A percentile compares a stretch with the other conserved stretches of the same genome.
phyloP scores from a whole-genome alignment of 441 rosid species.

The Pelargonium myrrhifolium region DNA sequence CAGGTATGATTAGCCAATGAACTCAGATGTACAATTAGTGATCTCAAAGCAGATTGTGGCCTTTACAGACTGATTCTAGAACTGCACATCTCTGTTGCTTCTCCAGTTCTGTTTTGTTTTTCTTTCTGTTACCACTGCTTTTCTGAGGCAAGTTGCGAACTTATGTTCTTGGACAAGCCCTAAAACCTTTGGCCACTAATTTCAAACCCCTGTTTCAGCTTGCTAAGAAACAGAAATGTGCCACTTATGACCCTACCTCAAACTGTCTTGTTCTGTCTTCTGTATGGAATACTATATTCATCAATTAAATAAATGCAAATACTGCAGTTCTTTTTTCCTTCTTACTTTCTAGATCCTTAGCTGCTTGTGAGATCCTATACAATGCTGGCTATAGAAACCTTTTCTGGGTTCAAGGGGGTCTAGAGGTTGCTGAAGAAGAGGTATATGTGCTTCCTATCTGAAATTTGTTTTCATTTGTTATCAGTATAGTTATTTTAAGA shows the following conservation, averaged over 20 bases:
- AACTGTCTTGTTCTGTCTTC: background rate
- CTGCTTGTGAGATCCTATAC: conserved; percentile 73
- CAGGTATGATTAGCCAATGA: background rate
- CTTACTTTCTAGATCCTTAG: conserved; percentile 59
- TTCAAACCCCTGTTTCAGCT: background rate
- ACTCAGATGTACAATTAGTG: background rate
- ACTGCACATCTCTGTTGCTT: background rate
- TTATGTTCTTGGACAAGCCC: background rate
- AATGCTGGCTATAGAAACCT: conserved; percentile 75
- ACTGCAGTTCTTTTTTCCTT: background rate
- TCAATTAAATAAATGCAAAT: background rate
- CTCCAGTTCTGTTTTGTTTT: background rate
- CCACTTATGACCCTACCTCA: background rate
- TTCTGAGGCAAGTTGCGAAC: background rate
- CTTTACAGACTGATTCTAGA: conserved; percentile 1
- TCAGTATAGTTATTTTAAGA: conserved; percentile 12
- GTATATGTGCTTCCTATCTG: conserved; percentile 26
- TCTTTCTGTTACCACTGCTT: too few species aligned
- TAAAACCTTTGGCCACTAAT: background rate
- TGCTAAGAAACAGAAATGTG: background rate
- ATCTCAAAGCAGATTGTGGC: background rate
- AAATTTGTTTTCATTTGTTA: conserved; percentile 5
- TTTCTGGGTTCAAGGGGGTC: conserved; percentile 91
- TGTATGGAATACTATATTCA: background rate
- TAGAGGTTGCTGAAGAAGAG: conserved; percentile 86